phyloP scores from a whole-genome alignment of 192 early-diverging fungal genomes.

The Podila epigama region DNA sequence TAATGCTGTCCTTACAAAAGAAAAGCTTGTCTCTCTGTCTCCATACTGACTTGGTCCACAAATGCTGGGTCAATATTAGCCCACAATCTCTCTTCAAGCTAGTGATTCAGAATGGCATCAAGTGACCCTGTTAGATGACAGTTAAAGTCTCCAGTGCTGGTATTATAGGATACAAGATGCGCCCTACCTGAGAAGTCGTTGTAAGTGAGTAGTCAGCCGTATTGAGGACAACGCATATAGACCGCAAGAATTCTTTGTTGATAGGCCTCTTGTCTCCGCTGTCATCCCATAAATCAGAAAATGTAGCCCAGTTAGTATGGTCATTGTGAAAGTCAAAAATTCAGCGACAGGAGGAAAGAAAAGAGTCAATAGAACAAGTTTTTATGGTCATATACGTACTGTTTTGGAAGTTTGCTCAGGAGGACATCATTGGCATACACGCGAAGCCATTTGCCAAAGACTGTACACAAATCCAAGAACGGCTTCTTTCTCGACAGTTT shows the following conservation, averaged over 20 bases:
- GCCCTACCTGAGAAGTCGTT: conserved; percentile 77
- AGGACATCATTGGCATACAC: conserved; percentile 84
- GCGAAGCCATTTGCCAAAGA: conserved; percentile 84
- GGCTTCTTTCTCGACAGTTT: conserved; percentile 86
- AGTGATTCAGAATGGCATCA: conserved; percentile 7
- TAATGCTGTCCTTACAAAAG: conserved; percentile 60
- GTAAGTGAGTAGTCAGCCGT: conserved; percentile 94
- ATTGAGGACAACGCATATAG: conserved; percentile 84
- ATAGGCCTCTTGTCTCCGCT: conserved; percentile 70
- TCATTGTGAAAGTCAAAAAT: too few relatives aligned
- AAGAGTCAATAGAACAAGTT: too few relatives aligned
- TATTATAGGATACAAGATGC: too few relatives aligned
- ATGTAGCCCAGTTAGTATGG: too few relatives aligned
- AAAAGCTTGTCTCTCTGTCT: conserved; percentile 80
- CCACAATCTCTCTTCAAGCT: conserved; percentile 92
- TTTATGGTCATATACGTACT: conserved; percentile 23
- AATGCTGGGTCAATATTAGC: conserved; percentile 80
- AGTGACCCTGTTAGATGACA: neutral
- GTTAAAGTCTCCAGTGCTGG: too few relatives aligned
- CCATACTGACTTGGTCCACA: conserved; percentile 74
- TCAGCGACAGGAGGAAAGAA: neutral
- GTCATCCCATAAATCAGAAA: neutral
- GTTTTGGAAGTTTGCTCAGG: conserved; percentile 73
- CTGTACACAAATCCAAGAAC: conserved; percentile 80
- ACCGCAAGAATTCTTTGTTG: conserved; percentile 71